Base-by-base conservation (phyloP, 352 stramenopile genomes). In the Phytophthora citrophthora region DNA sequence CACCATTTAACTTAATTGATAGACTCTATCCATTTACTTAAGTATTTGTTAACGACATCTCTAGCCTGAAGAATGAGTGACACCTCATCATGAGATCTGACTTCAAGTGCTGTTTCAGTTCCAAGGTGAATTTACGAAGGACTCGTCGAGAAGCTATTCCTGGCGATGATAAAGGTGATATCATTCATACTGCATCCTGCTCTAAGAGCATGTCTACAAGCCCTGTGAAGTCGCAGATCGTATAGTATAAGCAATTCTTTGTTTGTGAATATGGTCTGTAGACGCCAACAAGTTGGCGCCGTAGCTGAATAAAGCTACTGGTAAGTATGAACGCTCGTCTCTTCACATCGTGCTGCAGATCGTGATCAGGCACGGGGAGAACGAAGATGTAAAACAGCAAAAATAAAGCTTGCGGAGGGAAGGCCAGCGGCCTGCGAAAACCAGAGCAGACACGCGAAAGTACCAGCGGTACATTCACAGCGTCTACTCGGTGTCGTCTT, bases 341-440 rank as follows among this genome's bases (percentile, higher is more conserved):
- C 36, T 69, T 53, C 27, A 63, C 47, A 36, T 34, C 55, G 38
- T 38, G 38, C 40, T 54, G 57, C 44, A 63, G 13, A 39, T 65
- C 45, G 18, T 41, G 26, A 40, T 31, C 52, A 58, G 36, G n/a
- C 27, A 18, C n/a, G n/a, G 12, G 36, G 43, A 58, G 60, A 57
- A 46, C 54, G 43, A 55, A 58, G n/a, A 69, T 61, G 59, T 51
- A 64, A 67, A 61, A 65, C 46, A 72, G 62, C 63, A 71, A 72
- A 72, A 70, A 65, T 63, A 58, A 69, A 74, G 64, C 49, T 52
- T 51, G 62, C 54, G 50, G 39, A 48, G 40, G 40, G 50, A 58
- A 55, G 39, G 43, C 49, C 61, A 48, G 18, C 38, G 57, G 60
- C 40, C 53, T 54, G 13, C 41, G 59, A 49, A 41, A 34, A 55